Evolutionary conservation across 164 flowering plant genomes (phyloP), one percentile per base, ranked within the genome.

Genomic region (Annona squamosa): DNA sequence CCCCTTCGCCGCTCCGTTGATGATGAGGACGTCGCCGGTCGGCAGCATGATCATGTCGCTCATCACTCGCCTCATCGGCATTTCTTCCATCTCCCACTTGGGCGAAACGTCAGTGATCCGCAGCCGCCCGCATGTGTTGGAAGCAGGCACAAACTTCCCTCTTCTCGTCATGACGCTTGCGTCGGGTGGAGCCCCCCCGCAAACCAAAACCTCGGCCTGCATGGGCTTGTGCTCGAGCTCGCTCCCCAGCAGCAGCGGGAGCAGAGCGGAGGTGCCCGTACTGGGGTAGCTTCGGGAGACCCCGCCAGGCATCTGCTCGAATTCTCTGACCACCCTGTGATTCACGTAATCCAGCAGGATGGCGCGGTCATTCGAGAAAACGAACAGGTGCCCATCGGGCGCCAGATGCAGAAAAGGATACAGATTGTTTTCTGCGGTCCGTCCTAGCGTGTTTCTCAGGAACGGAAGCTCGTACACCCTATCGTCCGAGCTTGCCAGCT

Each of bases 41-140:
- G 91, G 91, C 16, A 88, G 44, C 69, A 86, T 0, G 2, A 82
- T 72, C 89, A 88, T 84, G 76, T 88, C 91, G 0, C 85, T 82
- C 88, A 88, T 82, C 4, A 81, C 78, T 47, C 91, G 72, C 2
- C 7, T 37, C 9, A 75, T 4, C 7, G 91, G 91, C 91, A 88
- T 88, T 74, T 70, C 75, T 74, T 88, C 91, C 77, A 85, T 79
- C 4, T 17, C 76, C 91, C 91, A 88, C 3, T 52, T 45, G 0
- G 88, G 85, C 2, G 71, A 46, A 0, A 42, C 42, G 2, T 63
- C 82, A 0, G 83, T 86, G 16, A 84, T 81, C 18, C 0, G 63
- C 13, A 88, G 2, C 45, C 89, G 71, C 0, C 85, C 90, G 41
- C 90, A 89, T 0, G 85, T 75, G 0, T 77, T 79, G 1, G 80